phyloP scores from a whole-genome alignment of 2,329 filamentous ascomycete genomes.

The Aspergillus clavatus region DNA sequence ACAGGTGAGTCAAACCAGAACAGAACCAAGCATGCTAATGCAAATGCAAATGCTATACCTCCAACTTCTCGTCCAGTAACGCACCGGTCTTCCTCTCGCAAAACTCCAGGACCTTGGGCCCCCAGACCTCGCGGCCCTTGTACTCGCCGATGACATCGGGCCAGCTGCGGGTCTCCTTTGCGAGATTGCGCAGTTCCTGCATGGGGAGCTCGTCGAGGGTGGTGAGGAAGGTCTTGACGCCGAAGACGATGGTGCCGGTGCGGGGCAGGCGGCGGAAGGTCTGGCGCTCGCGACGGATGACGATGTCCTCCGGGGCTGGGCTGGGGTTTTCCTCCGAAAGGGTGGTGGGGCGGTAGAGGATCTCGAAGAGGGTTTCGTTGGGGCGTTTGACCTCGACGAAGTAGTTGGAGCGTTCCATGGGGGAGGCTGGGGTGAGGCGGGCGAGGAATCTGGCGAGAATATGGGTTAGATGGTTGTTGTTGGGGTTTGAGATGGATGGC shows the following conservation, averaged over 20 bases:
- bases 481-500: neutral
- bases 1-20: constrained; percentile 6
- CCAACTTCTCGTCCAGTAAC: constrained; percentile 10
- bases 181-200: constrained; percentile 40
- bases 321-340: constrained; percentile 37
- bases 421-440: constrained; percentile 39
- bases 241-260: constrained; percentile 46
- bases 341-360: constrained; percentile 43
- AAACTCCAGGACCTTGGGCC: constrained; percentile 34
- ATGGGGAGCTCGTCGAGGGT: constrained; percentile 38
- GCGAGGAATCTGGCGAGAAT: constrained; percentile 46
- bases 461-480: constrained; percentile 6
- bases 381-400: constrained; percentile 47
- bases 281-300: constrained; percentile 48
- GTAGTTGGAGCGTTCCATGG: constrained; percentile 48
- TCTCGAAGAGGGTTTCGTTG: constrained; percentile 34
- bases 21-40: too few relatives aligned
- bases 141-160: constrained; percentile 43
- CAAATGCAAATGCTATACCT: constrained; percentile 8
- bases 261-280: constrained; percentile 46
- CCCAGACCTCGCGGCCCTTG: constrained; percentile 45
- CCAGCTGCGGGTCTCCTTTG: constrained; percentile 44
- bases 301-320: constrained; percentile 37
- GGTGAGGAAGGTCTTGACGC: constrained; percentile 46
- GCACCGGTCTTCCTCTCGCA: constrained; percentile 24